Base-by-base conservation (phyloP, 176 grass and related monocot species). In the Eragrostis nindensis region DNA sequence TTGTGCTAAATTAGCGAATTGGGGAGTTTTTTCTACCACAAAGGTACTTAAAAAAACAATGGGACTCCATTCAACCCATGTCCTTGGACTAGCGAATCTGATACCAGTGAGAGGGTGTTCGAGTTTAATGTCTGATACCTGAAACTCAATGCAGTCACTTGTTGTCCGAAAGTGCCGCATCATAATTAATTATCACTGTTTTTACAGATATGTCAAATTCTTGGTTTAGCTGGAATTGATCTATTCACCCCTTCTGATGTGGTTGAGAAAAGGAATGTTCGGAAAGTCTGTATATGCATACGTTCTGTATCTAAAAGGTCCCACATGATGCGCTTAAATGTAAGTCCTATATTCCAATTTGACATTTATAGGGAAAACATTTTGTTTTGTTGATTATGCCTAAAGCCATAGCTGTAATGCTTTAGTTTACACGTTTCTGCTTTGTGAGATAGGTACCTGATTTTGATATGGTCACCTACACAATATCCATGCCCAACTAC, bases 401-500 rank as follows among this genome's bases (percentile, higher is more conserved):
- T 69, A 74, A 16, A 62, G 18, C 39, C 46, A 32, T 41, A 45
- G 6, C 21, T 68, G 26, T 72, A 72, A 65, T 65, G 6, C 21
- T 68, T 43, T 75, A 71, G 59, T 64, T 57, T 44, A 40, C 22
- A 25, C 70, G n/a, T 67, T 65, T 38, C 8, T 80, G n/a, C 54
- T 87, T 10, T 25, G 19, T 85, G 78, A 8, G 45, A 7, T 78
- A 97, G 92, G 89, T 97, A 46, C 94, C 94, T 79, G 92, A 97
- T 80, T 97, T 97, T 88, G 92, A 97, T 82, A 49, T 94, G 18
- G 94, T 97, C 39, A 97, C 87, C 77, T 88, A 88, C 38, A 92
- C 94, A 78, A 90, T 94, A 92, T 75, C 87, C 79, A 97, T 97
- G 94, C 89, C 94, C 26, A 97, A 85, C 43, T 91, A 94, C 85